Evolutionary conservation across 2,329 filamentous ascomycete species (phyloP), one percentile per base, ranked within the genome.

Genomic region (Colletotrichum filicis): DNA sequence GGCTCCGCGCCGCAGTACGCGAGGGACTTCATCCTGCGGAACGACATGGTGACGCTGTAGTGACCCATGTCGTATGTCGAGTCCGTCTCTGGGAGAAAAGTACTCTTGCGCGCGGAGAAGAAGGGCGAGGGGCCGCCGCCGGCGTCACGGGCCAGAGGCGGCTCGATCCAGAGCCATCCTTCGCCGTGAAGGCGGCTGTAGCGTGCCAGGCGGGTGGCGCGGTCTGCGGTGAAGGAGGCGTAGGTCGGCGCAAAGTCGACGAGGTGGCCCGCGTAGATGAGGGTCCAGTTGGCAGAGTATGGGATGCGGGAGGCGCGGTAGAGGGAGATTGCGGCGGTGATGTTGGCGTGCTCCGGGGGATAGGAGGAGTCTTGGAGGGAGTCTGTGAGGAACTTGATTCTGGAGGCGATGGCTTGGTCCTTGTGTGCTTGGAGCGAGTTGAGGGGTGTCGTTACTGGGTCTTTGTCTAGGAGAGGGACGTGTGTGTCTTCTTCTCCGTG

Each of bases 101-200:
- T 59, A 22, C 79, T 79, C 59, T 80, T 82, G 65, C 80, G 82
- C 24, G 79, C 82, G 8, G 61, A 66, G 61, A 80, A 52, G 22
- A 74, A 68, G 6, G 59, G 53, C 3, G 42, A 49, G 19, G 75
- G 65, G 1, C 62, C 75, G 2, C 32, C 75, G 19, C 35, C 76
- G 19, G 59, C 61, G 28, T 74, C 55, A 14, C 78, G 77, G 26
- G 80, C 74, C 2, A 87, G 77, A 0, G 85, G 85, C 4, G 83
- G 81, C 71, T 87, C 85, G 66, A 83, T 84, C 85, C 85, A 87
- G 14, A 87, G 79, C 82, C 83, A 86, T 9, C 84, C 84, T 1
- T 79, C 76, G 2, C 85, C 85, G 74, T 84, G 73, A 12, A 74
- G 56, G 4, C 75, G 77, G 46, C 61, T 76, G 67, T 86, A 87